A percentile compares a stretch with the other conserved stretches of the same genome.
Conservation (phyloP, 2,329 filamentous ascomycete genomes). For the Aschersonia sp. region DNA sequence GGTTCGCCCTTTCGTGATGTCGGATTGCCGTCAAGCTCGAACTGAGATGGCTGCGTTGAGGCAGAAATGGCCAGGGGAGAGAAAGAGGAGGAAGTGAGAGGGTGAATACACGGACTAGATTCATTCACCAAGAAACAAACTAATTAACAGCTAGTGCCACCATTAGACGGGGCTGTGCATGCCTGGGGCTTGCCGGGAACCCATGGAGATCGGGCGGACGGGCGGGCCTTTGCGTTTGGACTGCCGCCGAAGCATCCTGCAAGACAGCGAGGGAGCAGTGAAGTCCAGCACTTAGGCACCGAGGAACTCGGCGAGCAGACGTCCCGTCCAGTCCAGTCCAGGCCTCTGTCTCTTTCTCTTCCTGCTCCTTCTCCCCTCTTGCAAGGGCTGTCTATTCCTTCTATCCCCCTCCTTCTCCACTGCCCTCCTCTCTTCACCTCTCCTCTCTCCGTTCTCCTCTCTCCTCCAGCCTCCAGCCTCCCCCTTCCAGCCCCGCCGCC, state of each 20-base stretch:
- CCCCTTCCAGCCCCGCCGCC: not conserved
- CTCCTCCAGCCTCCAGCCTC: no score
- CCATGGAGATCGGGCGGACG: not conserved
- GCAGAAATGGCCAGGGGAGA: no score
- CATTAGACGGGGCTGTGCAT: not conserved
- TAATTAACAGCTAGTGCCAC: not conserved
- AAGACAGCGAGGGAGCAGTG: not conserved
- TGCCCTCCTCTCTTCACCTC: not conserved
- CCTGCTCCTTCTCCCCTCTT: not conserved
- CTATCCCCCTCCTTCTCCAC: not conserved
- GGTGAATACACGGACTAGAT: not conserved
- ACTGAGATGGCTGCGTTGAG: no score
- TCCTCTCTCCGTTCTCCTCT: not conserved
- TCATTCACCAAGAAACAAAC: not conserved
- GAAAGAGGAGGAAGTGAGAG: not conserved
- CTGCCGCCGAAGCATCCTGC: no score
- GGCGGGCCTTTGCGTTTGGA: not conserved
- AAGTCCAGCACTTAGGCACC: not conserved
- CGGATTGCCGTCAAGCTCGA: no score
- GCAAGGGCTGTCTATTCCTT: not conserved
- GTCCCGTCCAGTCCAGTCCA: no score
- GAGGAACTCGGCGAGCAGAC: not conserved
- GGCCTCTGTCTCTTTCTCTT: no score
- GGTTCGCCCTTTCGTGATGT: not conserved
- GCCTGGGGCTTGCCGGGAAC: not conserved